Conservation (phyloP, 1,284 basidiomycete genomes). For the Ustilago curta region DNA sequence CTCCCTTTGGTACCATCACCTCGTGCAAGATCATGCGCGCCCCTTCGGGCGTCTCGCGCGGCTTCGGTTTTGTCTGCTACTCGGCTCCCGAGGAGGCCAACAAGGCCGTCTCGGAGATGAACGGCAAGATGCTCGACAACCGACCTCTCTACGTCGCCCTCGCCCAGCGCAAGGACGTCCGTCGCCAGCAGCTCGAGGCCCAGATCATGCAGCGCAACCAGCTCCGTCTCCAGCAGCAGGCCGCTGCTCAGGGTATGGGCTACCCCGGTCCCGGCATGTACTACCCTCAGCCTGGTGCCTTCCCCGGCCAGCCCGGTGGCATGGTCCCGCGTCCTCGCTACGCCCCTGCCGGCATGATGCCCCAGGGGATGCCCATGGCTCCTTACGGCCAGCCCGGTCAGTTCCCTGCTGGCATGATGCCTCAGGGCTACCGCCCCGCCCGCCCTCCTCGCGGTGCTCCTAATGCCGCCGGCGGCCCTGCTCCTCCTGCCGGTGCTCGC, state of each 20-base stretch:
- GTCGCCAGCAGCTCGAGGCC: constrained; percentile 97
- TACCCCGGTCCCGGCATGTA: constrained; percentile 69
- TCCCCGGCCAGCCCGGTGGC: constrained; percentile 66
- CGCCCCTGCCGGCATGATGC: constrained; percentile 68
- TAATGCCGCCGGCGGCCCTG: constrained; percentile 53
- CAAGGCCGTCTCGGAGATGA: constrained; percentile 99
- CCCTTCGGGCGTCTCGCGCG: constrained; percentile 83
- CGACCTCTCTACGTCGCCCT: constrained; percentile 99
- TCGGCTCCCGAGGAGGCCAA: constrained; percentile 98
- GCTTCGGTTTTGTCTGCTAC: constrained; percentile 99
- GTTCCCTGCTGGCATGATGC: constrained; percentile 67
- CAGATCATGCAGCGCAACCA: constrained; percentile 74
- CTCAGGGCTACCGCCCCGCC: constrained; percentile 65
- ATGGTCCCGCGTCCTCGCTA: constrained; percentile 67
- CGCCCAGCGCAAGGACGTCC: constrained; percentile 97
- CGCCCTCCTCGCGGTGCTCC: constrained; percentile 64
- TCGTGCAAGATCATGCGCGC: constrained; percentile 99
- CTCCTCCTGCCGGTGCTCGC: constrained; percentile 52
- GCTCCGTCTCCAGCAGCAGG: constrained; percentile 69
- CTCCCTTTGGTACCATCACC: constrained; percentile 95
- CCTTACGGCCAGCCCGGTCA: constrained; percentile 67
- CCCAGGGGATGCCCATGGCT: constrained; percentile 66
- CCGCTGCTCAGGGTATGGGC: constrained; percentile 65
- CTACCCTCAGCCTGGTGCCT: constrained; percentile 67
- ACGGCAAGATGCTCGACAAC: constrained; percentile 99